These are phyloP conservation scores for Ceratobasidium sp. DNA, from an alignment of 1,284 basidiomycete species.

Conservation along the genomic window DNA sequence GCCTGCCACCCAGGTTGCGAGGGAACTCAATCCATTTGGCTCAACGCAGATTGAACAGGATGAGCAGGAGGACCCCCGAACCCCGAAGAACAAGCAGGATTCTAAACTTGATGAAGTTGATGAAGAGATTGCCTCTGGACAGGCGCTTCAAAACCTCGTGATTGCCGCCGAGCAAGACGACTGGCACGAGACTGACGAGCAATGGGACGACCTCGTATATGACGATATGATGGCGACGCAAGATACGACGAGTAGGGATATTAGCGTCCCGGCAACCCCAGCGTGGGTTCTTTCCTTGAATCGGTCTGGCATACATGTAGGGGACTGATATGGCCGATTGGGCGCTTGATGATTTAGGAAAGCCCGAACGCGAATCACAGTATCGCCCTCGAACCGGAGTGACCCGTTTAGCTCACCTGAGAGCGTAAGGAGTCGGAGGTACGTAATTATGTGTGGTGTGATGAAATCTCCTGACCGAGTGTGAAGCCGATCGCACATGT, in stretches of 20 bases:
- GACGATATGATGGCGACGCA: conserved; percentile 29
- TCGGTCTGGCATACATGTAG: too few relatives aligned
- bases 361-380: conserved; percentile 17
- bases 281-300: background rate
- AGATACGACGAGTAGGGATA: background rate
- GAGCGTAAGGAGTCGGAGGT: conserved; percentile 21
- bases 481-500: conserved; percentile 2
- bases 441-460: background rate
- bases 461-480: background rate
- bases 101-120: conserved; percentile 57
- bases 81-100: conserved; percentile 3
- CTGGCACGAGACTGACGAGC: conserved; percentile 25
- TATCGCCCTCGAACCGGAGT: conserved; percentile 4
- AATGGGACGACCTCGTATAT: conserved; percentile 24
- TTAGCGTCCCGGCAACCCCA: conserved; percentile 26
- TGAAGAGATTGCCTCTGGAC: conserved; percentile 59
- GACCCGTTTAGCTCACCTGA: conserved; percentile 22
- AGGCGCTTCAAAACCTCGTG: conserved; percentile 57
- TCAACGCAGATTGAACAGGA: conserved; percentile 28
- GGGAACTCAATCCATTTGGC: conserved; percentile 24
- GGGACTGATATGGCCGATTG: too few relatives aligned
- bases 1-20: conserved; percentile 5
- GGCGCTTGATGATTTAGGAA: too few relatives aligned
- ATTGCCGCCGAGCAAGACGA: conserved; percentile 46
- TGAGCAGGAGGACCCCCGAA: conserved; percentile 41